These are phyloP conservation scores for Aureoboletus auriporus DNA, from an alignment of 768 basidiomycete species.

Conservation along the genomic window DNA sequence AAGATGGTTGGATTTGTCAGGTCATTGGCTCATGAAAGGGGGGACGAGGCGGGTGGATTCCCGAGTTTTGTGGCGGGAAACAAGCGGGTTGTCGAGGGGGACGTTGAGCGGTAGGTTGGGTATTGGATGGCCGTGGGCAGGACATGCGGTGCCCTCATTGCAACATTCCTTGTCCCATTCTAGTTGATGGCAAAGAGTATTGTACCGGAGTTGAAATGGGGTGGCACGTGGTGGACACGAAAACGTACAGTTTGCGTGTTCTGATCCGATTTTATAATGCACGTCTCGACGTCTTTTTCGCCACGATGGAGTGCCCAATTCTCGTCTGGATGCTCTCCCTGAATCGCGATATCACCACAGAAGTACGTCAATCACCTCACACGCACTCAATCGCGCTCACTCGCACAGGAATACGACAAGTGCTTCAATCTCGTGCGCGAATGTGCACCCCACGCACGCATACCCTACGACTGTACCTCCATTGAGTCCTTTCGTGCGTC, in stretches of 20 bases:
- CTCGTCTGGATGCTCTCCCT: slow-evolving; percentile 79
- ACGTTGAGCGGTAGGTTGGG: neutral
- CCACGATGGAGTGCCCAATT: slow-evolving; percentile 55
- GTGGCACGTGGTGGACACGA: slow-evolving; percentile 23
- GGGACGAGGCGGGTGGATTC: slow-evolving; percentile 6
- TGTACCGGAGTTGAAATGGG: neutral
- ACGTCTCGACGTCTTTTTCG: too few relatives aligned
- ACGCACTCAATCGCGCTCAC: neutral
- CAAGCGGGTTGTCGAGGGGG: too few relatives aligned
- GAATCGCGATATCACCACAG: slow-evolving; percentile 66
- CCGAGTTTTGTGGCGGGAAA: slow-evolving; percentile 23
- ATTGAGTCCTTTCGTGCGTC: slow-evolving; percentile 66
- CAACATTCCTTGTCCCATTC: too few relatives aligned
- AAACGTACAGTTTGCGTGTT: slow-evolving; percentile 25
- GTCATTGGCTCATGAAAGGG: too few relatives aligned
- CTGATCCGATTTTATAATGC: slow-evolving; percentile 28
- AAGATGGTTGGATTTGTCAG: slow-evolving; percentile 30
- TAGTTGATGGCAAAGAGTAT: too few relatives aligned
- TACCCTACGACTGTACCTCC: slow-evolving; percentile 51
- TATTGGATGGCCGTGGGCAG: neutral
- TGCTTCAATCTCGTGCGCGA: slow-evolving; percentile 57
- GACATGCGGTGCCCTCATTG: too few relatives aligned
- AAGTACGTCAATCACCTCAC: slow-evolving; percentile 39
- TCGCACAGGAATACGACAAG: slow-evolving; percentile 64
- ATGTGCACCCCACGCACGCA: slow-evolving; percentile 55